Evolutionary conservation across 108 stramenopile species (phyloP).

Genomic region (Nitzschia putrida): DNA sequence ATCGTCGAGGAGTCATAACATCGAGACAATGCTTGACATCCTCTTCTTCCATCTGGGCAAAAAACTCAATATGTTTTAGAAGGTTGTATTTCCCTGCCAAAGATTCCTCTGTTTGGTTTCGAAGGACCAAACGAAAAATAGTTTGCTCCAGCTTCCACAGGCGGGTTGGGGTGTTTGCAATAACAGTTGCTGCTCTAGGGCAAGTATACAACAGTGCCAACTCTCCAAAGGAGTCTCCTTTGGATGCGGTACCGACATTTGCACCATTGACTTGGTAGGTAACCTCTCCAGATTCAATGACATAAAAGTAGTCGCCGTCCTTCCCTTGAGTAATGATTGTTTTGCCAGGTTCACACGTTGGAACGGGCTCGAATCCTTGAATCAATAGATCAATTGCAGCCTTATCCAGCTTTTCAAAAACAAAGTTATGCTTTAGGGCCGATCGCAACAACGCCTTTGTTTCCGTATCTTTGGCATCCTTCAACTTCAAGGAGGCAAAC

Average conservation of each 20-base stretch:
- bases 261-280: slow-evolving; percentile 54
- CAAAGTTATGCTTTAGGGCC: slow-evolving; percentile 63
- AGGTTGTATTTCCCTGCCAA: slow-evolving; percentile 21
- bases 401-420: slow-evolving; percentile 55
- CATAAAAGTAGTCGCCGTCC: slow-evolving; percentile 74
- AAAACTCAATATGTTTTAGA: slow-evolving; percentile 47
- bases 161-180: slow-evolving; percentile 23
- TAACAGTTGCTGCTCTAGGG: slow-evolving; percentile 86
- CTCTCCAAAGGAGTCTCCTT: slow-evolving; percentile 84
- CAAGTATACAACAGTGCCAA: slow-evolving; percentile 88
- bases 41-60: slow-evolving; percentile 48
- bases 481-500: background rate
- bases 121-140: slow-evolving; percentile 66
- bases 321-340: slow-evolving; percentile 63
- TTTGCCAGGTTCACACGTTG: slow-evolving; percentile 29
- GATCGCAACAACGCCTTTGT: slow-evolving; percentile 43
- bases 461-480: slow-evolving; percentile 17
- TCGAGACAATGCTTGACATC: slow-evolving; percentile 49
- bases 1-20: slow-evolving; percentile 44
- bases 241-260: slow-evolving; percentile 48
- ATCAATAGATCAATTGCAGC: slow-evolving; percentile 47
- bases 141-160: slow-evolving; percentile 56
- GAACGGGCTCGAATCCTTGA: slow-evolving; percentile 49
- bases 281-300: slow-evolving; percentile 57
- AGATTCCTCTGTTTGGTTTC: slow-evolving; percentile 37